Percentiles rank a stretch among this genome's conserved stretches.
phyloP scores from a whole-genome alignment of 345 rosid genomes.

The Salix dunnii region DNA sequence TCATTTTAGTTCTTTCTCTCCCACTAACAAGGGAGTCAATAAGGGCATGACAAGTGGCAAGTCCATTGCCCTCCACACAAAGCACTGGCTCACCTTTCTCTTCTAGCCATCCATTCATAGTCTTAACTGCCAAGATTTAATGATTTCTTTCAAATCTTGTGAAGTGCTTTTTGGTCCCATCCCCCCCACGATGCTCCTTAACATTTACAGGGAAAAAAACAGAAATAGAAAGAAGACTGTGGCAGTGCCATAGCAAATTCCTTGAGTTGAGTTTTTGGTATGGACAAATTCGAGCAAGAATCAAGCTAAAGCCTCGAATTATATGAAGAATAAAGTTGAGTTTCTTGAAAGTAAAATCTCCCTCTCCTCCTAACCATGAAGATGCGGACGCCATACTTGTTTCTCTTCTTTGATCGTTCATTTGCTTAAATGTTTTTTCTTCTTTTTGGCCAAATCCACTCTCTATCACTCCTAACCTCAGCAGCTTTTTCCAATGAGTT shows the following conservation, averaged over 20 bases:
- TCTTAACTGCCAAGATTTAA: not conserved
- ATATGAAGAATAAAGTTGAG: not conserved
- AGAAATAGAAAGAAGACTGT: not conserved
- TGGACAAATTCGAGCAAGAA: not conserved
- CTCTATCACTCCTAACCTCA: not conserved
- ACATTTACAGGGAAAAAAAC: no score
- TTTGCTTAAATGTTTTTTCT: no score
- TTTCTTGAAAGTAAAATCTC: no score
- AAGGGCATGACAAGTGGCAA: constrained; percentile 18
- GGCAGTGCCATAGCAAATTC: not conserved
- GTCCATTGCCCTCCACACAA: constrained; percentile 18
- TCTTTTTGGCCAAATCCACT: no score
- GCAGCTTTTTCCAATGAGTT: no score
- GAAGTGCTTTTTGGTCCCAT: not conserved
- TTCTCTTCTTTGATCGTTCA: no score
- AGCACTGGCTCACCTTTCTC: constrained; percentile 18
- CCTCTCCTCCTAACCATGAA: no score
- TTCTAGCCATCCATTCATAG: not conserved
- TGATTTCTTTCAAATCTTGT: not conserved
- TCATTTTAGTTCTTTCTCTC: not conserved
- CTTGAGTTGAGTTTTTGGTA: not conserved
- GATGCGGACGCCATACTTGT: no score
- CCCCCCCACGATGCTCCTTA: not conserved
- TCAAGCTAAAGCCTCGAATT: not conserved
- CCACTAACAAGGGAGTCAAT: constrained; percentile 13